phyloP scores from a whole-genome alignment of 1,284 basidiomycete genomes.

The Schizophyllum amplum region DNA sequence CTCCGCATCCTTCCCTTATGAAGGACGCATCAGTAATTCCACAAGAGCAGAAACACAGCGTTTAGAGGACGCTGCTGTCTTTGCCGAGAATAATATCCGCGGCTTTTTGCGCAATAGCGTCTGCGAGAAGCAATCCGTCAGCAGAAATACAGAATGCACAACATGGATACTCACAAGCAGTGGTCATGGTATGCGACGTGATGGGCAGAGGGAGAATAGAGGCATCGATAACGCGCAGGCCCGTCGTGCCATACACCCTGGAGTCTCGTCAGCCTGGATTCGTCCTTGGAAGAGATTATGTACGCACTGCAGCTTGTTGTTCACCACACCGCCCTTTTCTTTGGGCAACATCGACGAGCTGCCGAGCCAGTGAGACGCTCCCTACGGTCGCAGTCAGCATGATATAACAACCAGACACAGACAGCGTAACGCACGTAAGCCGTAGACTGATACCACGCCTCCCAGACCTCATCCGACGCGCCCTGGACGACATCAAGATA shows the following conservation, averaged over 20 bases:
- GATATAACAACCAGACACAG: no score
- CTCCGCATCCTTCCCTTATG: no score
- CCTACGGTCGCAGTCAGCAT: constrained; percentile 4
- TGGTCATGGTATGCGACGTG: constrained; percentile 24
- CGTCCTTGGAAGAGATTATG: no score
- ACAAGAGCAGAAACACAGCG: not conserved
- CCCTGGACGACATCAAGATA: constrained; percentile 7
- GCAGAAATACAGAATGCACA: not conserved
- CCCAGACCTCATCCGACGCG: constrained; percentile 15
- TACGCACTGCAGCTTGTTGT: constrained; percentile 17
- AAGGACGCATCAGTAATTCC: no score
- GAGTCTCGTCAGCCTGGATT: constrained; percentile 7
- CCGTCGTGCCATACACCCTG: constrained; percentile 24
- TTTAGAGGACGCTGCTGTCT: not conserved
- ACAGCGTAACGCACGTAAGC: not conserved
- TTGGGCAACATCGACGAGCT: constrained; percentile 16
- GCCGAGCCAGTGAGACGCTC: constrained; percentile 15
- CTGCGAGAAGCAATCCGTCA: not conserved
- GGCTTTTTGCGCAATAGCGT: constrained; percentile 24
- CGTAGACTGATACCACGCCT: constrained; percentile 11
- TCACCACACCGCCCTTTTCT: constrained; percentile 20
- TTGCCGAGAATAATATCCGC: constrained; percentile 15
- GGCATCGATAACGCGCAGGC: constrained; percentile 22
- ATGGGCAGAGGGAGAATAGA: constrained; percentile 24
- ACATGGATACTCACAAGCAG: constrained; percentile 16